Conservation (phyloP, 345 rosid genomes). For the Citrus cavaleriei region DNA sequence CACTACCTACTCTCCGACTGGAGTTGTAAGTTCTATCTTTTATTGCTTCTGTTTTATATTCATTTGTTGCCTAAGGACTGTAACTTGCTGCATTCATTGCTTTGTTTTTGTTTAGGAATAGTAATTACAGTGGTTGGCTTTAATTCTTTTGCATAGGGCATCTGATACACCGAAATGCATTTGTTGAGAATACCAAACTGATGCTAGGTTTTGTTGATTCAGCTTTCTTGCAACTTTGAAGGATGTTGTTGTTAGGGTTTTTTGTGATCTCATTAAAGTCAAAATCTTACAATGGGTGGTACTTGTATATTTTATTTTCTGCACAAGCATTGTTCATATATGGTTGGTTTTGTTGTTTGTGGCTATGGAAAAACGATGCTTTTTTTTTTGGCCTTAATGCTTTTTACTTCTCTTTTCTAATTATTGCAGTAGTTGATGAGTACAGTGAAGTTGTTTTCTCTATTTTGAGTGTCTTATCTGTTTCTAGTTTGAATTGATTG, state of each 20-base stretch:
- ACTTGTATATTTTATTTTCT: no score
- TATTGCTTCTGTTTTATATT: background rate
- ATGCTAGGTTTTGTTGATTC: background rate
- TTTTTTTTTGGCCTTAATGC: background rate
- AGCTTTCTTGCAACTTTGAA: background rate
- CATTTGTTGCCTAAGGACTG: background rate
- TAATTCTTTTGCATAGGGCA: background rate
- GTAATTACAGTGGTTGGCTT: background rate
- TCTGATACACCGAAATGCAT: background rate
- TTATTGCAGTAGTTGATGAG: background rate
- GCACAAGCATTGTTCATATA: background rate
- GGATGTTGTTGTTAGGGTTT: background rate
- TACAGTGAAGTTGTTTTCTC: background rate
- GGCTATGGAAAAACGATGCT: background rate
- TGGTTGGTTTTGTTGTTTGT: background rate
- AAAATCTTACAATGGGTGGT: background rate
- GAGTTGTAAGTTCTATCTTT: slow-evolving; percentile 56
- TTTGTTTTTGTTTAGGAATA: background rate
- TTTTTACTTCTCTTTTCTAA: background rate
- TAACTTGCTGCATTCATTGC: background rate
- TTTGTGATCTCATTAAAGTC: background rate
- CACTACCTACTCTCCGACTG: slow-evolving; percentile 75
- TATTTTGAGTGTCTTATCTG: background rate
- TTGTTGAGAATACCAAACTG: background rate
- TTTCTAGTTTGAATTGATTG: background rate